These are phyloP conservation scores for Coemansia sp. DNA, from an alignment of 192 early-diverging fungal genomes.

Conservation along the genomic window DNA sequence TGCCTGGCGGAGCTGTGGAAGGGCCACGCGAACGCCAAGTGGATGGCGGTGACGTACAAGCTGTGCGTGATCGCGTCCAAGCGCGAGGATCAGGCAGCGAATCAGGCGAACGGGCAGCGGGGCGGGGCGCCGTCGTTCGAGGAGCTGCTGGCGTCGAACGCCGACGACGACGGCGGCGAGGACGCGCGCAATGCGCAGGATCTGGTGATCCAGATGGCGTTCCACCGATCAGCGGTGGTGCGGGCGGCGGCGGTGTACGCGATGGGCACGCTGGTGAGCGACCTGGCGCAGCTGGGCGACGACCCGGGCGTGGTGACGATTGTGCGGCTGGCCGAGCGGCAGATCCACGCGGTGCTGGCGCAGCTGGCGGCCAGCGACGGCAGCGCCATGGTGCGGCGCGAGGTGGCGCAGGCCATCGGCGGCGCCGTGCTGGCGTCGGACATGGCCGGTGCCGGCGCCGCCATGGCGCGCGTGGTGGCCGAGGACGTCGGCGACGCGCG, in stretches of 20 bases:
- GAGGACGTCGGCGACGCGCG: conserved; percentile 40
- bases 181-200: conserved; percentile 44
- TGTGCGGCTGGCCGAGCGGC: conserved; percentile 65
- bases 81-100: conserved; percentile 15
- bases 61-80: conserved; percentile 71
- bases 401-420: conserved; percentile 76
- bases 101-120: conserved; percentile 9
- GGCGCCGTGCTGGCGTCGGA: conserved; percentile 67
- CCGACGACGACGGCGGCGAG: conserved; percentile 35
- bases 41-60: conserved; percentile 51
- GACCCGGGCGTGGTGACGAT: conserved; percentile 68
- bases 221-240: conserved; percentile 63
- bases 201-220: conserved; percentile 36
- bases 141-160: conserved; percentile 45
- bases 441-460: conserved; percentile 57
- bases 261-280: conserved; percentile 61
- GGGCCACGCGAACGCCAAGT: conserved; percentile 59
- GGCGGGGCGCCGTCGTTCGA: conserved; percentile 23
- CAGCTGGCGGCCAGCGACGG: conserved; percentile 68
- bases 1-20: conserved; percentile 84
- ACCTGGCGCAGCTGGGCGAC: conserved; percentile 54
- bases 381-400: conserved; percentile 84
- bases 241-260: conserved; percentile 82
- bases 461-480: conserved; percentile 54
- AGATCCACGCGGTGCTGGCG: conserved; percentile 55